Conservation (phyloP, 208 protist genomes). For the Phytomonas sp. region DNA sequence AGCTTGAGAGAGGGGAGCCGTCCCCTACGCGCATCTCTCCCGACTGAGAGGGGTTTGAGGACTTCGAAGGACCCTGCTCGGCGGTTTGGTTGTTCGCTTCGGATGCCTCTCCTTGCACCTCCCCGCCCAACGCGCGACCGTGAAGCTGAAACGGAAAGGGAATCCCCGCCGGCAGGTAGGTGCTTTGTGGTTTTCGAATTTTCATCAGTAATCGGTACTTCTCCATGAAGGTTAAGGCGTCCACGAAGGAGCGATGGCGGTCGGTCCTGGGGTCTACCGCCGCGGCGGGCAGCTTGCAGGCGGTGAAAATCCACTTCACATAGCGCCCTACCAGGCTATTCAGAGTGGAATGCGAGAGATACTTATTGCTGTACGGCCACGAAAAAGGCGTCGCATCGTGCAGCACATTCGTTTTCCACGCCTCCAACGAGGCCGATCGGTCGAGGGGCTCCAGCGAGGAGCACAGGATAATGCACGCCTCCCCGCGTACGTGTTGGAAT, state of each 20-base stretch:
- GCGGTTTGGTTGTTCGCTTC: neutral
- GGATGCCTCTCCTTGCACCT: neutral
- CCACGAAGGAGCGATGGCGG: neutral
- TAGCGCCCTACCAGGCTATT: neutral
- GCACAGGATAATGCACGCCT: neutral
- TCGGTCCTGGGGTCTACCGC: neutral
- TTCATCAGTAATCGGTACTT: neutral
- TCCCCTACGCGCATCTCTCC: neutral
- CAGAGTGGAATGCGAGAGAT: neutral
- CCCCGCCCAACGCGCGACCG: constrained; percentile 9
- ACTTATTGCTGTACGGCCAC: neutral
- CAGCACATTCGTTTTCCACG: neutral
- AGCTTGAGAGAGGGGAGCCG: neutral
- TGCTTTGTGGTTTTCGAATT: neutral
- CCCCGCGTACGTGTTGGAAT: neutral
- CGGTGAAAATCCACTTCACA: neutral
- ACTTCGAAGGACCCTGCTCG: too few species aligned
- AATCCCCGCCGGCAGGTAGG: constrained; percentile 18
- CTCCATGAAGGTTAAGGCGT: neutral
- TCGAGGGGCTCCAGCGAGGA: neutral
- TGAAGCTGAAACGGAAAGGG: constrained; percentile 29
- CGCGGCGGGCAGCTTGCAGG: neutral
- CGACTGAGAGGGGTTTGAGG: too few species aligned
- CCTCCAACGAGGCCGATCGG: neutral
- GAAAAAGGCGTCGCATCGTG: neutral